Evolutionary conservation across 1,284 basidiomycete genomes (phyloP).

Genomic region (Gomphus sp.): DNA sequence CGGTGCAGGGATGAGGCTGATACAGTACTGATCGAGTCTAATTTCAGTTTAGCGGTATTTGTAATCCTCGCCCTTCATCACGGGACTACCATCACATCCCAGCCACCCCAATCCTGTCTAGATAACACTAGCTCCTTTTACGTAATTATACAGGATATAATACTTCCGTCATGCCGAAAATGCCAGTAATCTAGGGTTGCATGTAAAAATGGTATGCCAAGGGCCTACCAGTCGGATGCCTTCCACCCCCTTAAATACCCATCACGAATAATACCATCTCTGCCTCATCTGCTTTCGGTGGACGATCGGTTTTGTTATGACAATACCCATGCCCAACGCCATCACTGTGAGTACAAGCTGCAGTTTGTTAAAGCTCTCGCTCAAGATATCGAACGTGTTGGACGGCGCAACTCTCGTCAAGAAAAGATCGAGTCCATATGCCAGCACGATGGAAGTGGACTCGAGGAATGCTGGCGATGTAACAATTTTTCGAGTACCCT

Average conservation of each 20-base stretch:
- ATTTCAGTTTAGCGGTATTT: too few relatives aligned
- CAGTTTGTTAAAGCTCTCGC: constrained; percentile 85
- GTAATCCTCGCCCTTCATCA: too few relatives aligned
- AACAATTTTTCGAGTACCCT: constrained; percentile 55
- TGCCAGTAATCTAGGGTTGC: neutral
- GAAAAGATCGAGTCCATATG: constrained; percentile 84
- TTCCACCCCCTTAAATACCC: neutral
- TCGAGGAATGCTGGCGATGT: constrained; percentile 83
- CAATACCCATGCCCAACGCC: constrained; percentile 65
- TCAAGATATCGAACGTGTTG: constrained; percentile 89
- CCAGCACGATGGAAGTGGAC: constrained; percentile 85
- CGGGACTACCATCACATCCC: too few relatives aligned
- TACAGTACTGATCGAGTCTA: too few relatives aligned
- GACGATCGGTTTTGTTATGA: constrained; percentile 71
- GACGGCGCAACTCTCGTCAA: constrained; percentile 77
- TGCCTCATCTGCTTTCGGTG: constrained; percentile 52
- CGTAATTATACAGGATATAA: too few relatives aligned
- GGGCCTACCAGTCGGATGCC: neutral
- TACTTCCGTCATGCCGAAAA: neutral
- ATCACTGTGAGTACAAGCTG: constrained; percentile 83
- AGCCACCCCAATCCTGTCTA: too few relatives aligned
- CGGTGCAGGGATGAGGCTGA: too few relatives aligned
- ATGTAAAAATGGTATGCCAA: neutral
- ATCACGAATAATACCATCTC: constrained; percentile 48
- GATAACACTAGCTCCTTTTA: neutral